Base-by-base conservation (phyloP, 768 basidiomycete species). In the Leucosporidium scottii region DNA sequence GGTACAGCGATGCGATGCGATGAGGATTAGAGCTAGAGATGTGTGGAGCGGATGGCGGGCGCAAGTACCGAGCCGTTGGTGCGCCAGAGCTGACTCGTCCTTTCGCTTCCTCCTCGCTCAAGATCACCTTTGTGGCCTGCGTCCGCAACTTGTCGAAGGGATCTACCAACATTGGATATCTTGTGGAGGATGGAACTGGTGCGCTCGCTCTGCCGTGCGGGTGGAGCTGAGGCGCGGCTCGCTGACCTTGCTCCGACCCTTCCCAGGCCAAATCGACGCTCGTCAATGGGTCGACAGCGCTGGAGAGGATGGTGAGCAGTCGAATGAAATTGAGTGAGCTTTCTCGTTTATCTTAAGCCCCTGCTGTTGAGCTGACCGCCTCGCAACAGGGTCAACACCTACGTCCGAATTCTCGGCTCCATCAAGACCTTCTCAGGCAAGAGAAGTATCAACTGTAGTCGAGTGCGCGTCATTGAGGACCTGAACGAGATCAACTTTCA, bases 181-280 rank as follows among this genome's bases (percentile, higher is more conserved):
- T 80, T 66, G 80, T 99, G 7, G 89, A 93, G 66, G 94, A 99
- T 77, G 91, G 93, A 18, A 89, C 90, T 3, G 91, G 87, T 27
- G 13, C n/a, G 70, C 25, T 28, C 59, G 8, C 79, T 4, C 3
- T 4, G 0, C 4, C 28, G 47, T 44, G 25, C 10, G 20, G 6
- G 7, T 3, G 90, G 74, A 87, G 34, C 34, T 10, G 34, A 34
- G 34, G 34, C 5, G 5, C 4, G 5, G 85, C 28, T 85, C 89
- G 28, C 86, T n/a, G 30, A 56, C n/a, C 39, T 59, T 7, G 39
- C 58, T 23, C 47, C 21, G 23, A 23, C 1, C n/a, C 28, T 39
- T 6, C 54, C 25, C 72, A 61, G 80, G 79, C 23, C 75, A 76
- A 55, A 75, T 81, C 30, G 80, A 80, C 71, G 77, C 76, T 9